These are phyloP conservation scores for Hortiboletus campestris DNA, from an alignment of 768 basidiomycete species.

Conservation along the genomic window DNA sequence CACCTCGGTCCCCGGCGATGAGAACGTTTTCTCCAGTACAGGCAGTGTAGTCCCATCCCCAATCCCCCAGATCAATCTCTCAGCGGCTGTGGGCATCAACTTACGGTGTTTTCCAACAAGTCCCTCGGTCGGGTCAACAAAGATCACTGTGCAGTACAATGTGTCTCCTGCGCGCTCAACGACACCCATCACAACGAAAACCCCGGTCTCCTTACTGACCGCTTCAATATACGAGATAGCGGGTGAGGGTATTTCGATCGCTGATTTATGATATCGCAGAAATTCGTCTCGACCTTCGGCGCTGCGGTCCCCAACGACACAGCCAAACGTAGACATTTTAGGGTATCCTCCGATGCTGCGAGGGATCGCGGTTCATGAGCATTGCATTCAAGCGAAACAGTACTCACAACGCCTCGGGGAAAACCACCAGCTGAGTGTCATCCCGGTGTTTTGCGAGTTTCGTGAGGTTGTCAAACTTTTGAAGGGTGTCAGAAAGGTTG, in stretches of 20 bases:
- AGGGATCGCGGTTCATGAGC: neutral
- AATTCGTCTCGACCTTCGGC: constrained; percentile 58
- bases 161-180: constrained; percentile 60
- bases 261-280: constrained; percentile 50
- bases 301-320: constrained; percentile 48
- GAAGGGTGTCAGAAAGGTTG: constrained; percentile 44
- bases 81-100: constrained; percentile 58
- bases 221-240: constrained; percentile 46
- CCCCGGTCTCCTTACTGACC: constrained; percentile 45
- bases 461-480: constrained; percentile 48
- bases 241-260: constrained; percentile 56
- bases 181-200: constrained; percentile 59
- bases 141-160: constrained; percentile 59
- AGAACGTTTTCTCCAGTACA: constrained; percentile 43
- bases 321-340: constrained; percentile 46
- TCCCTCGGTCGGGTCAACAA: constrained; percentile 51
- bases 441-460: constrained; percentile 47
- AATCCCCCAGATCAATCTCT: constrained; percentile 62
- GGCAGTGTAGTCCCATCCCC: constrained; percentile 56
- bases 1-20: constrained; percentile 13
- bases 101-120: constrained; percentile 64
- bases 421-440: constrained; percentile 47
- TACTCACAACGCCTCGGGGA: constrained; percentile 58
- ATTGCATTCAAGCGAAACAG: neutral
- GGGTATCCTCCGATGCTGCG: constrained; percentile 58